Evolutionary conservation across 164 flowering plant genomes (phyloP).

Genomic region (Umbilicus rupestris): DNA sequence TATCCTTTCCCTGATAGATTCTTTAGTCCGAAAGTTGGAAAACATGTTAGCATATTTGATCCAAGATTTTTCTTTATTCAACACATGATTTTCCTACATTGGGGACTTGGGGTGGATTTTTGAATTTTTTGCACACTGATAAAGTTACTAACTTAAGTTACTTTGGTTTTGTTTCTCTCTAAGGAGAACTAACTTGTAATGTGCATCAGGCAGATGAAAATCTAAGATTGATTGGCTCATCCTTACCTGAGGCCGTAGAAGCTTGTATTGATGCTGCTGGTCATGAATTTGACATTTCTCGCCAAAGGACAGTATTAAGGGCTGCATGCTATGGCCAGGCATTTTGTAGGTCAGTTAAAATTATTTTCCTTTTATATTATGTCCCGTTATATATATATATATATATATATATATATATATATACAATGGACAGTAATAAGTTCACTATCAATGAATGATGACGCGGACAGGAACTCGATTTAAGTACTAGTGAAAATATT

Average conservation of each 20-base stretch:
- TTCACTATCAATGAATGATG: too few species aligned
- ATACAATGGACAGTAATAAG: not conserved
- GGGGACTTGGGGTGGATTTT: too few species aligned
- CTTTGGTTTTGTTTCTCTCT: not conserved
- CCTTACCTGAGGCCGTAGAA: constrained; percentile 92
- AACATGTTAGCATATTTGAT: not conserved
- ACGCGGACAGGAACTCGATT: too few species aligned
- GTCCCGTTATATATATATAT: not conserved
- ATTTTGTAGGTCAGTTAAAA: constrained; percentile 66
- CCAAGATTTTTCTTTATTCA: too few species aligned
- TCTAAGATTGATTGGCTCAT: constrained; percentile 72
- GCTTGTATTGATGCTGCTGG: constrained; percentile 97
- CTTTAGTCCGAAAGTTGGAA: not conserved
- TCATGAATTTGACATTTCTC: constrained; percentile 81
- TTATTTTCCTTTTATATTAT: not conserved
- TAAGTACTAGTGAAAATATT: too few species aligned
- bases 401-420: too few species aligned
- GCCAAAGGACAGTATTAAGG: constrained; percentile 76
- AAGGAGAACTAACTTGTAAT: constrained; percentile 6
- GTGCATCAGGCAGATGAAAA: constrained; percentile 89
- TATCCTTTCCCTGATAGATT: not conserved
- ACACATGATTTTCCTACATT: too few species aligned
- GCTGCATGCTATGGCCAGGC: constrained; percentile 99
- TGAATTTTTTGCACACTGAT: too few species aligned
- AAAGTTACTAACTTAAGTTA: not conserved